These are phyloP conservation scores for Streptanthus diversifolius DNA, from an alignment of 345 rosid species.

Conservation along the genomic window DNA sequence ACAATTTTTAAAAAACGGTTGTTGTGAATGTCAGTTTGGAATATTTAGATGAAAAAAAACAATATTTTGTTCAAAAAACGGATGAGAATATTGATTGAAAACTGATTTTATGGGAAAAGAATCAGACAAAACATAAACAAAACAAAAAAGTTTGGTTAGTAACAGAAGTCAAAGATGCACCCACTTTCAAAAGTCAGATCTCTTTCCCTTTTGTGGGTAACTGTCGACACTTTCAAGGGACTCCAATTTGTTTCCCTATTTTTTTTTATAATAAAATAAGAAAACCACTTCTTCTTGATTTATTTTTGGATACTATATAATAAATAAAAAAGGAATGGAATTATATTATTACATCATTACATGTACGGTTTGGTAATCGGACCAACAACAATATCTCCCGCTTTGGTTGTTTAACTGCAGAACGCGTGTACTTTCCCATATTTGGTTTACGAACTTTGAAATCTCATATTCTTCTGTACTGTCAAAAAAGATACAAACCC, in stretches of 20 bases:
- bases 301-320: not conserved
- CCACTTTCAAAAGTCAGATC: slow-evolving; percentile 16
- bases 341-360: not conserved
- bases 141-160: not conserved
- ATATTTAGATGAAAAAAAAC: not conserved
- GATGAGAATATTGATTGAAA: not conserved
- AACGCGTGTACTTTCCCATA: slow-evolving; percentile 23
- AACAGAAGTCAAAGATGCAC: slow-evolving; percentile 19
- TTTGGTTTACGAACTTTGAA: slow-evolving; percentile 6
- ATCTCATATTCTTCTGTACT: slow-evolving; percentile 18
- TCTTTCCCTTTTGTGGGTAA: slow-evolving; percentile 18
- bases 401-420: not conserved
- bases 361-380: not conserved
- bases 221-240: slow-evolving; percentile 38
- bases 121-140: not conserved
- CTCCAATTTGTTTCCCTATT: not conserved
- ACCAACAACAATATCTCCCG: slow-evolving; percentile 24
- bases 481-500: not conserved
- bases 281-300: not conserved
- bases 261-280: not conserved
- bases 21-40: not conserved
- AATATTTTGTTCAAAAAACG: not conserved
- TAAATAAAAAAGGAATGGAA: not conserved
- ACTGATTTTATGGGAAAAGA: not conserved
- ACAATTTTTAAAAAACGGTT: too few relatives aligned